These are phyloP conservation scores for Aspergillus sp. DNA, from an alignment of 2,329 filamentous ascomycete species.

Conservation along the genomic window DNA sequence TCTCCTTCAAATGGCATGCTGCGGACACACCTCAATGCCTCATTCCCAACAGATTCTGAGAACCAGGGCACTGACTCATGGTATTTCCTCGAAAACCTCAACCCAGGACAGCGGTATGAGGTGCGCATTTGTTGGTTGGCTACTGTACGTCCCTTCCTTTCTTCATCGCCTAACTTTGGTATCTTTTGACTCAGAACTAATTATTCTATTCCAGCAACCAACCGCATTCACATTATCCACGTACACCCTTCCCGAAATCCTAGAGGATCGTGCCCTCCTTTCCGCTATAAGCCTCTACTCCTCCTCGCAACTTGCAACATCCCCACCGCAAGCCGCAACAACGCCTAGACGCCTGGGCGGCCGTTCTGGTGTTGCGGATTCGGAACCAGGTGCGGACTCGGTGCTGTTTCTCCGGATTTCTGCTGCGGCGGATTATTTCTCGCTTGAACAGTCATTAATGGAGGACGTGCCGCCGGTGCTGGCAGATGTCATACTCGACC, in stretches of 20 bases:
- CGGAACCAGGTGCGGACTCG: conserved; percentile 43
- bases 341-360: conserved; percentile 8
- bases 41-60: conserved; percentile 59
- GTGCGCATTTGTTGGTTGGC: conserved; percentile 91
- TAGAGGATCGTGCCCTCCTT: conserved; percentile 62
- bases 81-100: conserved; percentile 72
- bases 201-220: conserved; percentile 65
- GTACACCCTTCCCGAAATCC: conserved; percentile 61
- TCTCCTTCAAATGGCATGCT: conserved; percentile 58
- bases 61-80: conserved; percentile 67
- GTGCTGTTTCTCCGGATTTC: conserved; percentile 71
- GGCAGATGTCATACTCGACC: conserved; percentile 82
- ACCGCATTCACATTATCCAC: conserved; percentile 73
- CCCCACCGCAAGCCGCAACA: conserved; percentile 14
- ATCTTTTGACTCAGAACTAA: background rate
- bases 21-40: conserved; percentile 64
- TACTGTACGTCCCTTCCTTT: conserved; percentile 61
- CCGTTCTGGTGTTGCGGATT: conserved; percentile 9
- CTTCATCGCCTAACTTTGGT: background rate
- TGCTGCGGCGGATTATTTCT: conserved; percentile 83
- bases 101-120: conserved; percentile 78
- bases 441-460: conserved; percentile 74
- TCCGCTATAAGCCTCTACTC: conserved; percentile 66
- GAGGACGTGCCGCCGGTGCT: conserved; percentile 67
- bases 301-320: conserved; percentile 46